Evolutionary conservation across 164 flowering plant species (phyloP).

Genomic region (Santalum album): DNA sequence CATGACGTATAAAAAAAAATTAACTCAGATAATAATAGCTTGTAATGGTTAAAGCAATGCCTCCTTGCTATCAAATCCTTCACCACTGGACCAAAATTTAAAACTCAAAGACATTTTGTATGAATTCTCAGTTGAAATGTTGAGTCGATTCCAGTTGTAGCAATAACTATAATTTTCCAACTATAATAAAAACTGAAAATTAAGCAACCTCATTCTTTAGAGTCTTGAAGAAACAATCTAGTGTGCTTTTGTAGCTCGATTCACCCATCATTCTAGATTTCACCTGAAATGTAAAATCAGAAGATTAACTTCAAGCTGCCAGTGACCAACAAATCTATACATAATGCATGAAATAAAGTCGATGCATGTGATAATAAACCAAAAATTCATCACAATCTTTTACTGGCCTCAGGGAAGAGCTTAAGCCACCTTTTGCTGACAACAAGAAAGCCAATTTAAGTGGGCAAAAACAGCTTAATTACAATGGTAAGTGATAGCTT

Average conservation of each 20-base stretch:
- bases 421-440: too few relatives aligned
- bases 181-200: neutral
- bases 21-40: too few relatives aligned
- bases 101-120: too few relatives aligned
- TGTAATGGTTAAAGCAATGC: too few relatives aligned
- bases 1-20: too few relatives aligned
- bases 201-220: constrained; percentile 55
- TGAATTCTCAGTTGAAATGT: too few relatives aligned
- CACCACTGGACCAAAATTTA: too few relatives aligned
- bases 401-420: neutral
- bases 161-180: neutral
- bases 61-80: too few relatives aligned
- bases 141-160: neutral
- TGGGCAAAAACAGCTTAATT: too few relatives aligned
- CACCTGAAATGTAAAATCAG: constrained; percentile 46
- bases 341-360: neutral
- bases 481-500: too few relatives aligned
- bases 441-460: too few relatives aligned
- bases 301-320: constrained; percentile 7
- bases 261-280: constrained; percentile 99
- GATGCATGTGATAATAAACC: neutral
- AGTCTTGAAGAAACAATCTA: constrained; percentile 87
- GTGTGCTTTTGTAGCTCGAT: constrained; percentile 67
- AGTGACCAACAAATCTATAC: constrained; percentile 1
- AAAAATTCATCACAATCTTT: neutral